Evolutionary conservation across 1,284 basidiomycete genomes (phyloP), one percentile per base, ranked within the genome.

Genomic region (Cryptococcus sp.): DNA sequence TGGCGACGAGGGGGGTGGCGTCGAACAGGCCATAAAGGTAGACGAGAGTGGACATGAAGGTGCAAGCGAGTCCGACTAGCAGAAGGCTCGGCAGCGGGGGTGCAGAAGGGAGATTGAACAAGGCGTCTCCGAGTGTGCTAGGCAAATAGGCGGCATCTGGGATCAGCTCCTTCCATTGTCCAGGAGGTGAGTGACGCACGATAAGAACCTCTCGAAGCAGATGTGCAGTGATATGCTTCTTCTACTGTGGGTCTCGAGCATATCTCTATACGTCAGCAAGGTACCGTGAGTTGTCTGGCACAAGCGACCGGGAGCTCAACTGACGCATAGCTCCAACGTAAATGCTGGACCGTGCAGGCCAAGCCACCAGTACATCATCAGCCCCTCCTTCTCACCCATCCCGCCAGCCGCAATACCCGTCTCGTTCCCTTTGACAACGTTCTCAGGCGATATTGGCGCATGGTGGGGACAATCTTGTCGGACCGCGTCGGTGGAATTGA

Each of bases 121-220:
- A 26, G 4, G 50, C 23, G 7, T 21, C 3, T 3, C 39, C 34
- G 12, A 55, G 48, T 16, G 48, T 32, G 4, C 22, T 19, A 1
- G 56, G 53, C 14, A 56, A 47, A 10, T 43, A 34, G 0, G 48
- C 38, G 16, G 53, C 51, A 26, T 58, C 53, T 58, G 39, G 3
- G 6, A 12, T 21, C 35, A 36, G 18, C 25, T 21, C 23, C 18
- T 21, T 7, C 19, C 14, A 28, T 14, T 35, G 21, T 21, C 16
- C 19, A 14, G 9, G 16, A 28, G n/a, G 19, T 6, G 11, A 41
- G 7, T 31, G 7, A 14, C 46, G 32, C 23, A 41, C 46, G 40
- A 19, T 21, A 48, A 31, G 38, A 4, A 4, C 28, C 46, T 28
- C 28, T 7, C 6, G 46, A 41, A 21, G 40, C 16, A 14, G 46